Percentiles rank a stretch among this genome's conserved stretches.
Evolutionary conservation across 2,329 filamentous ascomycete genomes (phyloP).

Genomic region (Phialophora expanda): DNA sequence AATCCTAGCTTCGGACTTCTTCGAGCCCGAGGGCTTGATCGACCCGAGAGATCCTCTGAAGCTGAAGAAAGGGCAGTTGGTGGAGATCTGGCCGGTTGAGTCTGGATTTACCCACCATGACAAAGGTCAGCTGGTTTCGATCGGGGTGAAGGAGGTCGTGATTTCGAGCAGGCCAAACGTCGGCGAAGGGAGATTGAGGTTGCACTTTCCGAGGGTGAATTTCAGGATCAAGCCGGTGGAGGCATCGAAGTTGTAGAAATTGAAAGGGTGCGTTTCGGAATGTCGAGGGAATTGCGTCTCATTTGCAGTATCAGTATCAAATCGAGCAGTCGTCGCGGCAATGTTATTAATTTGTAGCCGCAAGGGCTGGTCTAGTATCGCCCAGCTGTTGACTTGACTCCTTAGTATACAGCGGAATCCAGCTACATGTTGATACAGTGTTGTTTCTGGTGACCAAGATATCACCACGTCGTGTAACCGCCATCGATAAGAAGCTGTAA

Average conservation of each 20-base stretch:
- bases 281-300: not conserved
- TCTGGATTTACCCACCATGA: constrained; percentile 65
- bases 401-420: not conserved
- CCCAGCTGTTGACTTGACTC: not conserved
- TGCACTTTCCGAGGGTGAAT: constrained; percentile 64
- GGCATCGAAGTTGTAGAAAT: constrained; percentile 12
- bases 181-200: constrained; percentile 51
- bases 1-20: constrained; percentile 58
- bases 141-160: constrained; percentile 62
- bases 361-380: not conserved
- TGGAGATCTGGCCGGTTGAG: constrained; percentile 67
- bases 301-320: not conserved
- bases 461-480: constrained; percentile 37
- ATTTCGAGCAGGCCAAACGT: constrained; percentile 56
- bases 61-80: constrained; percentile 58
- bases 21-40: constrained; percentile 52
- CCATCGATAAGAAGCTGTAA: constrained; percentile 52
- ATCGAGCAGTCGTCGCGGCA: not conserved
- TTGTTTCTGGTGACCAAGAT: not conserved
- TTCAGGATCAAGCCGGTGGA: constrained; percentile 36
- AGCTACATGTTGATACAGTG: not conserved
- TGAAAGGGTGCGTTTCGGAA: not conserved
- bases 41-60: constrained; percentile 59
- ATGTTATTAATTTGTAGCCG: not conserved
- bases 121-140: constrained; percentile 58